Conservation (phyloP, 306 rosid species). For the Prunus davidiana region DNA sequence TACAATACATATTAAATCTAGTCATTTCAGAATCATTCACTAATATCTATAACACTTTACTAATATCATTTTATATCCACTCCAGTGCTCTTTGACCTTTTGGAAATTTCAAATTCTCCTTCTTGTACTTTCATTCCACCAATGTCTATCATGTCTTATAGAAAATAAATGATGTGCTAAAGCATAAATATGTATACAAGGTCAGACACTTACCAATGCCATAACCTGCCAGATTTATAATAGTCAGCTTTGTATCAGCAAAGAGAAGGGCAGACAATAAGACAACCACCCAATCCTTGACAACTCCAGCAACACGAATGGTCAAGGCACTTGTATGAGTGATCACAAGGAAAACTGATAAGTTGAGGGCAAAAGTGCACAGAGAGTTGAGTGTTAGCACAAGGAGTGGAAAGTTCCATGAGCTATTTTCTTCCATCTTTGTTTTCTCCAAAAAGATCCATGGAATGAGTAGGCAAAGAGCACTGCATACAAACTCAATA, state of each 20-base stretch:
- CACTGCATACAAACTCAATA: slow-evolving; percentile 55
- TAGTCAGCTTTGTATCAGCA: slow-evolving; percentile 91
- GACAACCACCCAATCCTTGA: slow-evolving; percentile 99
- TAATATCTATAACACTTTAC: no score
- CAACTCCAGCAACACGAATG: slow-evolving; percentile 98
- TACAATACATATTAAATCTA: no score
- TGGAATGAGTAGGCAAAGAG: slow-evolving; percentile 84
- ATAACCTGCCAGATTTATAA: slow-evolving; percentile 84
- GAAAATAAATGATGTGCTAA: slow-evolving; percentile 3
- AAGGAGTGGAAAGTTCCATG: slow-evolving; percentile 84
- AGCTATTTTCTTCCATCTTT: slow-evolving; percentile 75
- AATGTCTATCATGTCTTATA: not conserved
- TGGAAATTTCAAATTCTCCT: no score
- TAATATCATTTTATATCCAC: no score
- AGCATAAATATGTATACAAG: slow-evolving; percentile 4
- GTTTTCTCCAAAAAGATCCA: slow-evolving; percentile 95
- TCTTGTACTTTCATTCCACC: not conserved
- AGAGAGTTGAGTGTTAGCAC: slow-evolving; percentile 80
- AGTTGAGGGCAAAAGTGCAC: slow-evolving; percentile 94
- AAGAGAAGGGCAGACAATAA: slow-evolving; percentile 83
- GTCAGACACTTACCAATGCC: slow-evolving; percentile 73
- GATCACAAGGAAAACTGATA: slow-evolving; percentile 96
- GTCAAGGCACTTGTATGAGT: slow-evolving; percentile 98
- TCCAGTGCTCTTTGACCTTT: no score
- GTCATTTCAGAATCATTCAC: no score